These are phyloP conservation scores for Baudoinia panamericana DNA, from an alignment of 495 filamentous ascomycete species.

Conservation along the genomic window DNA sequence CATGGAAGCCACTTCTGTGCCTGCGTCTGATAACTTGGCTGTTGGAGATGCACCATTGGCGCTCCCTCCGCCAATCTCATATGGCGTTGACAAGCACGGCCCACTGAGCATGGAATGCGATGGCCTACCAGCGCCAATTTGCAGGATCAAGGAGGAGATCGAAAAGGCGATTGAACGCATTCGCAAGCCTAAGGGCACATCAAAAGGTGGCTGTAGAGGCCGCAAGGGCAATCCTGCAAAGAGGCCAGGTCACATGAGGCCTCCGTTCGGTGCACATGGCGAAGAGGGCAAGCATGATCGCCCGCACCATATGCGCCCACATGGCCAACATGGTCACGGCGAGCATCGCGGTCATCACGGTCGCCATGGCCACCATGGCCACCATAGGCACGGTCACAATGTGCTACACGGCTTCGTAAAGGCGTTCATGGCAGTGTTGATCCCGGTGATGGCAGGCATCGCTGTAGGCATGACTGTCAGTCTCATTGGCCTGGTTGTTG, in stretches of 20 bases:
- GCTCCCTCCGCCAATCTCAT: not conserved
- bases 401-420: conserved; percentile 8
- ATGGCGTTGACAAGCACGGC: too few relatives aligned
- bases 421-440: conserved; percentile 10
- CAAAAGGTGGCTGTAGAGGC: not conserved
- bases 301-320: conserved; percentile 11
- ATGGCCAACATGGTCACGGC: not conserved
- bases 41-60: not conserved
- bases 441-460: conserved; percentile 17
- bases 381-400: not conserved
- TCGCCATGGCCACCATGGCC: not conserved
- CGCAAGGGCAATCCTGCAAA: not conserved
- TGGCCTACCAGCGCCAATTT: conserved; percentile 10
- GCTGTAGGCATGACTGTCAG: conserved; percentile 14
- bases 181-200: not conserved
- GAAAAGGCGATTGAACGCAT: too few relatives aligned
- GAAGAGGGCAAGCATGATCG: conserved; percentile 8
- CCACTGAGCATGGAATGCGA: too few relatives aligned
- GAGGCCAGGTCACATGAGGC: conserved; percentile 2
- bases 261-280: not conserved
- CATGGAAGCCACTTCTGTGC: conserved; percentile 2
- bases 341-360: not conserved
- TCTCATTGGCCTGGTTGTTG: conserved; percentile 10
- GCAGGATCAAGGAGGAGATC: conserved; percentile 7
- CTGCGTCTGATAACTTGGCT: not conserved